Evolutionary conservation across 805 yeast genomes (phyloP).

Genomic region (fission yeast (Schizosaccharomyces pombe)): DNA sequence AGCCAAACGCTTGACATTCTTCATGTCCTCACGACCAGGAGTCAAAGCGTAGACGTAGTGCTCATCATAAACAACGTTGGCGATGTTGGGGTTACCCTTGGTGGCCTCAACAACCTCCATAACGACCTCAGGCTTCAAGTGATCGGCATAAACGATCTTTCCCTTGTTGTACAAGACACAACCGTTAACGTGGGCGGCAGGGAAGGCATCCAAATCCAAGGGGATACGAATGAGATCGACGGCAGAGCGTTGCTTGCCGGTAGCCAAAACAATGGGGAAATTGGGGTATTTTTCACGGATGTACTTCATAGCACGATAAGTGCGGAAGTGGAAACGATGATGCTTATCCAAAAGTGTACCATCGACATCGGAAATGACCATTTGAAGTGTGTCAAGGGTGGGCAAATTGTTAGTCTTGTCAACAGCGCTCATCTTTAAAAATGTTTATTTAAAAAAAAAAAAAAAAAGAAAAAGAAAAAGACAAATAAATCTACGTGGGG

Average conservation of each 20-base stretch:
- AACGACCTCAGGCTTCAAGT: neutral
- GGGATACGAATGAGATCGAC: conserved; percentile 1
- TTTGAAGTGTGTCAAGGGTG: neutral
- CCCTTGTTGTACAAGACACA: conserved; percentile 2
- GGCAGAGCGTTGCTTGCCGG: conserved; percentile 4
- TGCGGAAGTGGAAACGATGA: conserved; percentile 3
- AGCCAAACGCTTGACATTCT: neutral
- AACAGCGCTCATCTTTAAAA: neutral
- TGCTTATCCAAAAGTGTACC: conserved; percentile 5
- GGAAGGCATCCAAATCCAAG: conserved; percentile 1
- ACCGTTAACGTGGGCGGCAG: conserved; percentile 4
- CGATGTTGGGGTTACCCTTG: conserved; percentile 2
- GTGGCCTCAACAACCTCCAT: conserved; percentile 1
- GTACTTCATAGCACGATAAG: conserved; percentile 3
- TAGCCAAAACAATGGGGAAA: conserved; percentile 4
- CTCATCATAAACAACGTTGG: conserved; percentile 3
- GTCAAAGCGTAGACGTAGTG: neutral
- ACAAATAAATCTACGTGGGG: no score
- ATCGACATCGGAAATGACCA: conserved; percentile 4
- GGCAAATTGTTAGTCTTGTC: conserved; percentile 1
- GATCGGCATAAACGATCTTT: neutral
- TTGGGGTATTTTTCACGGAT: neutral
- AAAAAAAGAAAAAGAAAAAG: neutral
- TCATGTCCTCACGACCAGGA: conserved; percentile 1
- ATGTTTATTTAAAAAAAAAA: neutral